Evolutionary conservation across 1,284 basidiomycete species (phyloP).

Genomic region (Cryptococcus sp.): DNA sequence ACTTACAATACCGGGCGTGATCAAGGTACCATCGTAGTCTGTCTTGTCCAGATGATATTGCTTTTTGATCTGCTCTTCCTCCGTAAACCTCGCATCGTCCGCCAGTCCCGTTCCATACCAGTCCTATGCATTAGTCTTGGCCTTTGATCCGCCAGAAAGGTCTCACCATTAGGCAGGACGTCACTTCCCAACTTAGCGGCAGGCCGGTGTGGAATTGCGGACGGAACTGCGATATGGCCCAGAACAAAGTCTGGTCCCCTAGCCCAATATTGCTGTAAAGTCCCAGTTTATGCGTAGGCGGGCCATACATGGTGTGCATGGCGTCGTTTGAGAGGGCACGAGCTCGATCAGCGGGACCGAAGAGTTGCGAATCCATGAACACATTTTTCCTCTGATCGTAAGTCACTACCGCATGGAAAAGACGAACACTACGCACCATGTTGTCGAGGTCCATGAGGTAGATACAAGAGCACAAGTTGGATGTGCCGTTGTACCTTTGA

Average conservation of each 20-base stretch:
- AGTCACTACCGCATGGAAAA: no score
- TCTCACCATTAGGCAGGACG: constrained; percentile 1
- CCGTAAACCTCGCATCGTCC: no score
- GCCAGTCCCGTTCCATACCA: no score
- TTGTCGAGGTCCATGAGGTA: constrained; percentile 1
- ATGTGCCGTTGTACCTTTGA: neutral
- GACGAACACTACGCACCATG: constrained; percentile 4
- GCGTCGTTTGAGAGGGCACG: neutral
- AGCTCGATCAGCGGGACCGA: neutral
- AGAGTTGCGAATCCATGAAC: neutral
- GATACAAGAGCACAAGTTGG: constrained; percentile 1
- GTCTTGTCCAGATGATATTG: no score
- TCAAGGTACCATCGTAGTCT: no score
- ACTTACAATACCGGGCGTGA: no score
- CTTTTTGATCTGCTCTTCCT: no score
- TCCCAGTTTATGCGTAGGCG: neutral
- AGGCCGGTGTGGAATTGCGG: neutral
- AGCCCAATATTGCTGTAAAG: constrained; percentile 1
- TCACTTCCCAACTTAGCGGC: constrained; percentile 2
- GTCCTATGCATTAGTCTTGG: no score
- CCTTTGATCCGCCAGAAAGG: no score
- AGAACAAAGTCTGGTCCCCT: constrained; percentile 1
- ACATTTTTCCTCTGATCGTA: no score
- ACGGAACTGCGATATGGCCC: neutral
- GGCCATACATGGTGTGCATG: neutral